Evolutionary conservation across 1,284 basidiomycete species (phyloP).

Genomic region (Vanrija pseudolonga): DNA sequence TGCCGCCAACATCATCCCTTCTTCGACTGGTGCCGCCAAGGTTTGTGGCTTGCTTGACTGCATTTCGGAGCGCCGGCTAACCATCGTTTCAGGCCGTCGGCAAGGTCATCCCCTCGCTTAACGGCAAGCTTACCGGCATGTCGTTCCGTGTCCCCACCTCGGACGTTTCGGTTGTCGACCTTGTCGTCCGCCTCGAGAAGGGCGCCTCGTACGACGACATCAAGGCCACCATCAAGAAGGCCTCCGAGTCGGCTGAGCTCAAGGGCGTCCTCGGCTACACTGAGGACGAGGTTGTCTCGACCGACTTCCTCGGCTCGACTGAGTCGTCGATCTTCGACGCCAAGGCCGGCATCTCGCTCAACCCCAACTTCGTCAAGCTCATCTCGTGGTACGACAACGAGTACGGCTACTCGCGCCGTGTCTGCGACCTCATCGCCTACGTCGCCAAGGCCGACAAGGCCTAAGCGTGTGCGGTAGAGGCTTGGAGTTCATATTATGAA

Average conservation of each 20-base stretch:
- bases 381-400: slow-evolving; percentile 87
- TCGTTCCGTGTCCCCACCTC: slow-evolving; percentile 96
- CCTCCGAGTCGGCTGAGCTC: slow-evolving; percentile 63
- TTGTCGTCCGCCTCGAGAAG: slow-evolving; percentile 92
- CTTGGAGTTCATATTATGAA: too few species aligned
- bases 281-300: slow-evolving; percentile 89
- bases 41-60: slow-evolving; percentile 18
- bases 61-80: slow-evolving; percentile 2
- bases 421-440: slow-evolving; percentile 83
- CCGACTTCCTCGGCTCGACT: slow-evolving; percentile 81
- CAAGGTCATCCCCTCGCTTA: slow-evolving; percentile 95
- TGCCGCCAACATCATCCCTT: slow-evolving; percentile 98
- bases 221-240: slow-evolving; percentile 81
- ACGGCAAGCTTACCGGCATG: slow-evolving; percentile 94
- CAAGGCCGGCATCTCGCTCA: slow-evolving; percentile 87
- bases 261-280: slow-evolving; percentile 91
- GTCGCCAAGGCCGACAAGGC: slow-evolving; percentile 56
- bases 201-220: slow-evolving; percentile 81
- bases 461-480: too few species aligned
- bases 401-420: slow-evolving; percentile 82
- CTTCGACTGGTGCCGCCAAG: slow-evolving; percentile 98
- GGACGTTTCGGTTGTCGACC: slow-evolving; percentile 97
- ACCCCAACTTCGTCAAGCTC: slow-evolving; percentile 91
- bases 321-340: slow-evolving; percentile 89
- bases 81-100: slow-evolving; percentile 67